phyloP scores from a whole-genome alignment of 306 rosid species.

The Aeschynomene evenia region DNA sequence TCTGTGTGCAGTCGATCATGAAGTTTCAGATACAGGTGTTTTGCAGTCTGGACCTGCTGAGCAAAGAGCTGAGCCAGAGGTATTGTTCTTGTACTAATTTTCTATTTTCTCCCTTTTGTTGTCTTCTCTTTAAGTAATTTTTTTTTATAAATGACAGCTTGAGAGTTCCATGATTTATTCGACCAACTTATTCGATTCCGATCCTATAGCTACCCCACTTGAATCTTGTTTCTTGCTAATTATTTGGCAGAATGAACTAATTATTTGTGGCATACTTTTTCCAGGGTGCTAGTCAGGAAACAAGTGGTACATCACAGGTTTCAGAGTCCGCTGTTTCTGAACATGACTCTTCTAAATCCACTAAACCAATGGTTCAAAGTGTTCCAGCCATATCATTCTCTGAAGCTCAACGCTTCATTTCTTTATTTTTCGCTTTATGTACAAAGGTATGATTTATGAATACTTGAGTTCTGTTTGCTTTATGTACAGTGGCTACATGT shows the following conservation, averaged over 20 bases:
- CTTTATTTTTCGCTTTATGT: slow-evolving; percentile 90
- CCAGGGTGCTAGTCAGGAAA: slow-evolving; percentile 70
- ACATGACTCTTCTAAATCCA: slow-evolving; percentile 47
- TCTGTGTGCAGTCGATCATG: slow-evolving; percentile 62
- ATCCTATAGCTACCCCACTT: neutral
- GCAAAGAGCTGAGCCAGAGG: slow-evolving; percentile 53
- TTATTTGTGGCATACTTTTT: slow-evolving; percentile 25
- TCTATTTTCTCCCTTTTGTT: neutral
- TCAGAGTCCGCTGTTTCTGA: slow-evolving; percentile 62
- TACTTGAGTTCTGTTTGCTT: slow-evolving; percentile 22
- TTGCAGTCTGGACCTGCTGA: slow-evolving; percentile 52
- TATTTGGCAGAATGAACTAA: slow-evolving; percentile 6
- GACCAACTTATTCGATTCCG: slow-evolving; percentile 3
- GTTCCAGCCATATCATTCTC: slow-evolving; percentile 54
- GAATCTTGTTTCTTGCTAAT: neutral
- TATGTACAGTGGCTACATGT: slow-evolving; percentile 4
- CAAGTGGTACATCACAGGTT: slow-evolving; percentile 49
- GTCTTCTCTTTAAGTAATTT: slow-evolving; percentile 12
- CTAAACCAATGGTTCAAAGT: slow-evolving; percentile 36
- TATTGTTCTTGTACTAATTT: slow-evolving; percentile 23
- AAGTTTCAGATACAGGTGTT: slow-evolving; percentile 46
- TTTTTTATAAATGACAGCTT: slow-evolving; percentile 9
- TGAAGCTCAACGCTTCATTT: slow-evolving; percentile 83
- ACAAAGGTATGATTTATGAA: slow-evolving; percentile 64
- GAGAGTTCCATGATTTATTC: slow-evolving; percentile 13